Percentiles rank a stretch among this genome's conserved stretches.
These are phyloP conservation scores for Spathaspora jeffriesii DNA, from an alignment of 1,139 yeast genomes.

Conservation along the genomic window DNA sequence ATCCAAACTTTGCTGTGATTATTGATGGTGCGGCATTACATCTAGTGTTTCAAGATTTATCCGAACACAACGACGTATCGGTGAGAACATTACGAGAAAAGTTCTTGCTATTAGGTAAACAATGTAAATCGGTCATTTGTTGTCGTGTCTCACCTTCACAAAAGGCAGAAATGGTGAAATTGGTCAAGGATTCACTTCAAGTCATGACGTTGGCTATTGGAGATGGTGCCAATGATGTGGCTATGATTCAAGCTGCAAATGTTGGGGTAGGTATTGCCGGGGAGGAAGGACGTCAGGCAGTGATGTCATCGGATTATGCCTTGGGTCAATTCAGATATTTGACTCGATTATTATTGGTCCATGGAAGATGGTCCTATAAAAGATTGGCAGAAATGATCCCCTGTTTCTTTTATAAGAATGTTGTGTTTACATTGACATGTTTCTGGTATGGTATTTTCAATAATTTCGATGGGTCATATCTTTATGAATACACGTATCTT, in stretches of 20 bases:
- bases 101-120: constrained; percentile 84
- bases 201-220: constrained; percentile 91
- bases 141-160: constrained; percentile 98
- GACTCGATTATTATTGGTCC: constrained; percentile 77
- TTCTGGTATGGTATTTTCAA: constrained; percentile 91
- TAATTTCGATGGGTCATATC: constrained; percentile 88
- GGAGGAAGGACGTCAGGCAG: constrained; percentile 98
- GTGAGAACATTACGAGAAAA: too few species aligned
- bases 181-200: constrained; percentile 80
- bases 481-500: constrained; percentile 89
- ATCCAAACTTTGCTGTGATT: too few species aligned
- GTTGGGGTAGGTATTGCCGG: constrained; percentile 99
- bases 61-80: too few species aligned
- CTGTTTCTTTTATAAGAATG: constrained; percentile 88
- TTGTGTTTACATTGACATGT: constrained; percentile 80
- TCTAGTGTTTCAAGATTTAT: too few species aligned
- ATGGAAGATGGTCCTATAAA: constrained; percentile 96
- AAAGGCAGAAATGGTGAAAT: constrained; percentile 92
- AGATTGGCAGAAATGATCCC: constrained; percentile 95
- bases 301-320: constrained; percentile 96
- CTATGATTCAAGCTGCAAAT: constrained; percentile 99
- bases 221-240: constrained; percentile 98
- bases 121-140: constrained; percentile 92
- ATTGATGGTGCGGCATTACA: too few species aligned
- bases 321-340: constrained; percentile 91